phyloP scores from a whole-genome alignment of 2,329 filamentous ascomycete species.

The Monosporascus sp. region DNA sequence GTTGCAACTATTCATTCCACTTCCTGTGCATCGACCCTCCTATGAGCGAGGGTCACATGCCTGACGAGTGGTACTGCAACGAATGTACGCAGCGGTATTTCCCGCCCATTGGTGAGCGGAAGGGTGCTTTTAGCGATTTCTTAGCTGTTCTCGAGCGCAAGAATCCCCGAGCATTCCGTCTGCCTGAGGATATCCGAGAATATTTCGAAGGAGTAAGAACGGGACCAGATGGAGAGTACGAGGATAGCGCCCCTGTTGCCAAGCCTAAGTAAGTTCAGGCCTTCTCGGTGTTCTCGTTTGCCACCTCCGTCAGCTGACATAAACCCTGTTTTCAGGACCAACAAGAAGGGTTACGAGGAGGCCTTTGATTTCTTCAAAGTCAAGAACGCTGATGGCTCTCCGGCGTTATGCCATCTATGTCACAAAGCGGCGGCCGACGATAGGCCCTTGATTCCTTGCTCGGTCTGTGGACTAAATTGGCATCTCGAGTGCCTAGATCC shows the following conservation, averaged over 20 bases:
- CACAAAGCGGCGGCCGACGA: conserved; percentile 57
- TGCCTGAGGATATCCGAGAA: conserved; percentile 67
- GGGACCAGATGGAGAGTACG: conserved; percentile 73
- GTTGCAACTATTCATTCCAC: conserved; percentile 85
- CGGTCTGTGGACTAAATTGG: conserved; percentile 73
- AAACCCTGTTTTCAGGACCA: conserved; percentile 31
- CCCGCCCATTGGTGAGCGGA: conserved; percentile 40
- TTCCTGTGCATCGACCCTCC: conserved; percentile 84
- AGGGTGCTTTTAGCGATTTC: conserved; percentile 57
- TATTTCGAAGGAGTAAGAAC: conserved; percentile 78
- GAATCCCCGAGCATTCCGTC: conserved; percentile 66
- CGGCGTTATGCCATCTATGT: conserved; percentile 75
- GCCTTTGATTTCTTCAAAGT: conserved; percentile 62
- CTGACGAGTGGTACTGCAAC: conserved; percentile 83
- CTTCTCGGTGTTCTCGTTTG: not conserved
- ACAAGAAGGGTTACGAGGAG: conserved; percentile 55
- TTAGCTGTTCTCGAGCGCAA: conserved; percentile 61
- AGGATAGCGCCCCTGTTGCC: conserved; percentile 51
- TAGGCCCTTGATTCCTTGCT: conserved; percentile 80
- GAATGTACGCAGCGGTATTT: conserved; percentile 54
- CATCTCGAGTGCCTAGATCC: conserved; percentile 90
- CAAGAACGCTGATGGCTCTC: conserved; percentile 66
- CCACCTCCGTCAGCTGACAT: conserved; percentile 23
- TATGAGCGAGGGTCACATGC: conserved; percentile 56
- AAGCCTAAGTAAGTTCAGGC: conserved; percentile 52